Evolutionary conservation across 177 flowering plant genomes (phyloP), one percentile per base, ranked within the genome.

Genomic region (Vitis hybrid): DNA sequence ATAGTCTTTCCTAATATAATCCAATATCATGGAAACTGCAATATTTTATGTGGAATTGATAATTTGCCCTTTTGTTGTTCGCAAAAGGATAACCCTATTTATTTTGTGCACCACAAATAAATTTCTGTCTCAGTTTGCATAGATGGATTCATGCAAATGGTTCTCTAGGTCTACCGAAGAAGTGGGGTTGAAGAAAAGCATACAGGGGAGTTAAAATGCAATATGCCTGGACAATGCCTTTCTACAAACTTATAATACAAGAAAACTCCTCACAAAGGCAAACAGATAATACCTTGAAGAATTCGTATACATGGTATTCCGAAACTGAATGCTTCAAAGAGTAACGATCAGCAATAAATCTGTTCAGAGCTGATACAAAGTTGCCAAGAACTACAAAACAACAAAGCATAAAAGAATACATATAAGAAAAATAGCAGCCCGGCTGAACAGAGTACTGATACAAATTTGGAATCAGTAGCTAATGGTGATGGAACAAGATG

Each of bases 271-370:
- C 26, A 11, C 50, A 50, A 20, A 68, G 51, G 22, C 57, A 9
- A 50, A 3, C 11, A 52, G 29, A 19, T 19, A 49, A 20, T 83
- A 88, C 96, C 96, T 80, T 92, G 83, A 83, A 89, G 79, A 90
- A 92, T 79, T 92, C 98, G 65, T 92, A 90, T 39, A 90, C 93
- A 72, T 92, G 86, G 75, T 92, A 92, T 79, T 92, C 98, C 1
- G 96, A 89, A 53, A 92, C 85, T 2, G 91, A 84, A 76, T 88
- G 93, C 61, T 82, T 80, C 16, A 59, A 68, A 31, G 88, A 81
- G 77, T 90, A 90, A 16, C 88, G 91, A 73, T 82, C 98, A 1
- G 93, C 94, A 74, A 90, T 85, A 66, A 90, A 92, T 74, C 78
- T 84, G 82, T 90, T 92, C 61, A 92, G 76, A 60, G 98, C 91